Percentiles rank a stretch among this genome's conserved stretches.
These are phyloP conservation scores for Cercophora samala DNA, from an alignment of 495 filamentous ascomycete genomes.

Conservation along the genomic window DNA sequence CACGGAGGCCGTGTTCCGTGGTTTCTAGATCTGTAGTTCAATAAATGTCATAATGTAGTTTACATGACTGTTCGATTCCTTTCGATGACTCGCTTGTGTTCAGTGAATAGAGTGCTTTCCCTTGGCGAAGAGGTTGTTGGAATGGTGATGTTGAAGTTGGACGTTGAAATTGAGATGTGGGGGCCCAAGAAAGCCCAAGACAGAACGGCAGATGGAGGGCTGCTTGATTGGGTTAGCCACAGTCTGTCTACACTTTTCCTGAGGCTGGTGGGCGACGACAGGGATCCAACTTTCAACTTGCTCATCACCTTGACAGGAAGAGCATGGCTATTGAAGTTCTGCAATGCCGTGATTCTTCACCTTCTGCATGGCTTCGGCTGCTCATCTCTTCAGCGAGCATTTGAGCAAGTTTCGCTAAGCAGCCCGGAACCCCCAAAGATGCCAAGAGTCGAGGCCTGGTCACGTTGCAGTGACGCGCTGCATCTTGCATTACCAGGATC, in stretches of 20 bases:
- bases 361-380: neutral
- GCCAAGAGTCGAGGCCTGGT: neutral
- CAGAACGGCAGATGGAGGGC: neutral
- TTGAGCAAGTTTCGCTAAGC: conserved; percentile 11
- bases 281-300: neutral
- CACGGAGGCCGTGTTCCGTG: neutral
- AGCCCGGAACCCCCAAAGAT: neutral
- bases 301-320: neutral
- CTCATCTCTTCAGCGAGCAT: conserved; percentile 3
- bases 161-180: neutral
- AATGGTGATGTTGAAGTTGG: neutral
- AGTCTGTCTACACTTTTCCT: neutral
- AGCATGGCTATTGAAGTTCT: no score
- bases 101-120: neutral
- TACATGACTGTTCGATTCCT: neutral
- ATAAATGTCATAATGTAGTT: neutral
- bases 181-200: neutral
- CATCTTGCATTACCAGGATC: neutral
- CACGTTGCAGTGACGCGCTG: neutral
- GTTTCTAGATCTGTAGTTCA: neutral
- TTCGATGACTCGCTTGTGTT: neutral
- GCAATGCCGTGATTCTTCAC: neutral
- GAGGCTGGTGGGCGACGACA: neutral
- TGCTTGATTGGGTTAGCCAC: neutral
- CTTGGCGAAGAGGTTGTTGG: neutral